Evolutionary conservation across 257 asterid species (phyloP), one percentile per base, ranked within the genome.

Genomic region (Handroanthus guayacan): DNA sequence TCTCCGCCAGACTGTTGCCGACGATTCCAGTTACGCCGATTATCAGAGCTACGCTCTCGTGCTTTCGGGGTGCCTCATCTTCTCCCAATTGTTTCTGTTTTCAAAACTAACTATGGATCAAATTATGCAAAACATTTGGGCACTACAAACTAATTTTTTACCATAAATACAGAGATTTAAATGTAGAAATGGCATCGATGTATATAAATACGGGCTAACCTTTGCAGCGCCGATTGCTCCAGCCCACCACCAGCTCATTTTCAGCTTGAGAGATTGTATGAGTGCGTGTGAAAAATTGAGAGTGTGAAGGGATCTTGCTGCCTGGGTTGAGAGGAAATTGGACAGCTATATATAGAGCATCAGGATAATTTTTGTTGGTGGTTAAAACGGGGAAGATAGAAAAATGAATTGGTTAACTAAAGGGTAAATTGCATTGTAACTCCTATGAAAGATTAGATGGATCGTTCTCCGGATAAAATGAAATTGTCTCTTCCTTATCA

Each of bases 181-280:
- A 56, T 3, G 7, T 18, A 20, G 20, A 54, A 17, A 18, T 2
- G 13, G 58, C 18, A n/a, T 17, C 7, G 2, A 20, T 57, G 8
- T 20, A 3, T 4, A 60, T 25, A 58, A 58, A 36, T 18, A 62
- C 2, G 13, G 6, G 41, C 47, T 39, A 47, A 65, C 94, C 91
- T 81, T 87, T 9, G 94, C 90, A 82, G 91, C 94, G 50, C 94
- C 94, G 58, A 87, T 87, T 50, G 91, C 94, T 78, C 94, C 94
- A 41, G 94, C 88, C 94, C 94, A 87, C 90, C 94, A 86, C 94
- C 91, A 89, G 83, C 94, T 89, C 94, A 87, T 89, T 62, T 61
- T 64, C 65, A 55, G 44, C 57, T 50, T 13, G 51, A 16, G 68
- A 62, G n/a, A 12, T 39, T 50, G 51, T 57, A 18, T 55, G 34